These are phyloP conservation scores for Magnaporthiopsis poae DNA, from an alignment of 2,329 filamentous ascomycete genomes.

Conservation along the genomic window DNA sequence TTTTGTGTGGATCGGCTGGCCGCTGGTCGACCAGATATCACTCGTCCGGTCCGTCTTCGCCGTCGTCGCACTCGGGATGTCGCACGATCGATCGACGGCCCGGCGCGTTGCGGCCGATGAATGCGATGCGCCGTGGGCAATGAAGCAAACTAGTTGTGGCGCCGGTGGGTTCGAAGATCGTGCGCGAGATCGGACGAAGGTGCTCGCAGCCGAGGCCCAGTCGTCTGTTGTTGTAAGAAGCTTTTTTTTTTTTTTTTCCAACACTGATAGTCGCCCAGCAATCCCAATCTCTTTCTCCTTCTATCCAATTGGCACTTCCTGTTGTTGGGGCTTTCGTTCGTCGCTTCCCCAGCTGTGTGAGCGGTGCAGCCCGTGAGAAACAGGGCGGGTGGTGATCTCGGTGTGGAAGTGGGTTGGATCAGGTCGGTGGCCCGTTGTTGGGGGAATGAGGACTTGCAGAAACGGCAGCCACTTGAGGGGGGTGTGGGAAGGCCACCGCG, in stretches of 20 bases:
- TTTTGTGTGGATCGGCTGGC: neutral
- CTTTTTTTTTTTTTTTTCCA: too few species aligned
- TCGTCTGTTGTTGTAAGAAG: neutral
- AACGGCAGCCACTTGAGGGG: constrained; percentile 9
- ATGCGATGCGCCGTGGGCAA: neutral
- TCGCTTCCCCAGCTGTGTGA: neutral
- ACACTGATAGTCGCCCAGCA: neutral
- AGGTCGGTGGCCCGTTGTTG: constrained; percentile 1
- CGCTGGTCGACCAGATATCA: neutral
- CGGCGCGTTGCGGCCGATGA: neutral
- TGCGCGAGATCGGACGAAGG: neutral
- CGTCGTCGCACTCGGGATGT: neutral
- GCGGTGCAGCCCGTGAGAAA: neutral
- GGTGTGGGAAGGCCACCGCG: constrained; percentile 13
- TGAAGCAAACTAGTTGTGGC: neutral
- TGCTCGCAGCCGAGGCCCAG: neutral
- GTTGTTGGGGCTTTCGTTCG: neutral
- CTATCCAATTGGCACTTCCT: neutral
- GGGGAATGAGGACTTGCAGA: constrained; percentile 2
- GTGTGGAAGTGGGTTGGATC: neutral
- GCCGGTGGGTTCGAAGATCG: neutral
- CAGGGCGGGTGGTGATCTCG: neutral
- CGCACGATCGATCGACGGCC: neutral
- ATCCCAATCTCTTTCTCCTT: neutral
- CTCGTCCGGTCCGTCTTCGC: neutral